Conservation (phyloP, 2,329 filamentous ascomycete species). For the Zelopaecilomyces penicillatus region DNA sequence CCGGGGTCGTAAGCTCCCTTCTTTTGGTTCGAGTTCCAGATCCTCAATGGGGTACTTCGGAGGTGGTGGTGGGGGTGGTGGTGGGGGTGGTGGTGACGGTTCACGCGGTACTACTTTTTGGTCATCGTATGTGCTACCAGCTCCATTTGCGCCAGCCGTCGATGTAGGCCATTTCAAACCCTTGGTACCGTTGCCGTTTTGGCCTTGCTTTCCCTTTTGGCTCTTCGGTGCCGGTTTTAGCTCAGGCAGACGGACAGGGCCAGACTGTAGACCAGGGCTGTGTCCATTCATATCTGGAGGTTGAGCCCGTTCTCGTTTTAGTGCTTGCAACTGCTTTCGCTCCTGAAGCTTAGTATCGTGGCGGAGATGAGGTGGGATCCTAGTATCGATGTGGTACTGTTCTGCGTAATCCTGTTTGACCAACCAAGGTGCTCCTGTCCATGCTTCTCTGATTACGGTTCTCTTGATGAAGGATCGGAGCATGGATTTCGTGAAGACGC, state of each 20-base stretch:
- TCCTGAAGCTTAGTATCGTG: conserved; percentile 73
- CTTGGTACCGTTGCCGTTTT: conserved; percentile 28
- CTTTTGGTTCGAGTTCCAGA: conserved; percentile 65
- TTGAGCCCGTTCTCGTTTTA: conserved; percentile 47
- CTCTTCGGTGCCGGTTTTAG: conserved; percentile 66
- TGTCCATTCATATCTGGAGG: conserved; percentile 36
- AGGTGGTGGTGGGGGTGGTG: conserved; percentile 60
- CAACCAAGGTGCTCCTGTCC: conserved; percentile 94
- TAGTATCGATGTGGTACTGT: conserved; percentile 78
- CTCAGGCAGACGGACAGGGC: conserved; percentile 56
- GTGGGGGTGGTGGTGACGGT: conserved; percentile 38
- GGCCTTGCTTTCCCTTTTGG: conserved; percentile 49
- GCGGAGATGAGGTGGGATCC: conserved; percentile 72
- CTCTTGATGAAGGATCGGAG: conserved; percentile 91
- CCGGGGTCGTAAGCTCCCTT: conserved; percentile 59
- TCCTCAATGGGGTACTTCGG: conserved; percentile 97
- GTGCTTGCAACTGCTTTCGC: conserved; percentile 62
- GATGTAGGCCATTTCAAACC: conserved; percentile 32
- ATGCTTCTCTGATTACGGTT: conserved; percentile 82
- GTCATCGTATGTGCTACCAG: conserved; percentile 36
- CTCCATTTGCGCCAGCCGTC: conserved; percentile 35
- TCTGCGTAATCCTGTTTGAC: conserved; percentile 81
- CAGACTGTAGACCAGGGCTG: conserved; percentile 25
- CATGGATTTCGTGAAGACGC: conserved; percentile 90
- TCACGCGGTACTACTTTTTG: conserved; percentile 18